Evolutionary conservation across 2,329 filamentous ascomycete genomes (phyloP).

Genomic region (Sarocladiaceae sp.): DNA sequence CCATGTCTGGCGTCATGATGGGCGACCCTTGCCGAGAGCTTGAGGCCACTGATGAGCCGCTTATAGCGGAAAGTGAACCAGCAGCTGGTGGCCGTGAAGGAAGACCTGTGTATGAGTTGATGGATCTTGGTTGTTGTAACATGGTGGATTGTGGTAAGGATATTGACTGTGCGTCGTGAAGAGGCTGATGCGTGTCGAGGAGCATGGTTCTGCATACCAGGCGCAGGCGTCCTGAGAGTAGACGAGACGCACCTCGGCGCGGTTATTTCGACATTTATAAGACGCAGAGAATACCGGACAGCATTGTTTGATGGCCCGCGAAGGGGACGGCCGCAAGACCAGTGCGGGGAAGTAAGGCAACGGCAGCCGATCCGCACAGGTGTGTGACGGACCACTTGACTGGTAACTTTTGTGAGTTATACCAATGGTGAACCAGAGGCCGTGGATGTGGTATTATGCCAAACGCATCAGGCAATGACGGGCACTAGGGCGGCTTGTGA

Average conservation of each 20-base stretch:
- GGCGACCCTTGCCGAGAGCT: conserved; percentile 51
- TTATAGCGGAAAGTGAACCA: conserved; percentile 47
- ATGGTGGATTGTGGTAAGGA: conserved; percentile 29
- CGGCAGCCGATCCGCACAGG: conserved; percentile 6
- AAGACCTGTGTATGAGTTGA: conserved; percentile 30
- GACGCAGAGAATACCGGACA: conserved; percentile 13
- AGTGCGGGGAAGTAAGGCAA: conserved; percentile 7
- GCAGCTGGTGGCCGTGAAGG: conserved; percentile 29
- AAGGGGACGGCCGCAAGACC: conserved; percentile 1
- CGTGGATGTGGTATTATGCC: conserved; percentile 6
- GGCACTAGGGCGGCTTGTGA: not conserved
- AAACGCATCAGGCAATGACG: not conserved
- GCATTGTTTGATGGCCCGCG: conserved; percentile 5
- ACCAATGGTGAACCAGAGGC: not conserved
- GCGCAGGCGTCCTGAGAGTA: not conserved
- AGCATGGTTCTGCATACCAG: not conserved
- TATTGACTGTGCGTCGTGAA: conserved; percentile 18
- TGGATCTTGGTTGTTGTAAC: conserved; percentile 33
- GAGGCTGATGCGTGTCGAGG: conserved; percentile 15
- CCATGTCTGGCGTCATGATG: conserved; percentile 47
- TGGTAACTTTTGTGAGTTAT: not conserved
- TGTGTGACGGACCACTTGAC: conserved; percentile 2
- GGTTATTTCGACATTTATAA: conserved; percentile 31
- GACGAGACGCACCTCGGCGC: conserved; percentile 22
- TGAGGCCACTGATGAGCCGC: conserved; percentile 49